These are phyloP conservation scores for Trichoderma sp. DNA, from an alignment of 2,329 filamentous ascomycete species.

Conservation along the genomic window DNA sequence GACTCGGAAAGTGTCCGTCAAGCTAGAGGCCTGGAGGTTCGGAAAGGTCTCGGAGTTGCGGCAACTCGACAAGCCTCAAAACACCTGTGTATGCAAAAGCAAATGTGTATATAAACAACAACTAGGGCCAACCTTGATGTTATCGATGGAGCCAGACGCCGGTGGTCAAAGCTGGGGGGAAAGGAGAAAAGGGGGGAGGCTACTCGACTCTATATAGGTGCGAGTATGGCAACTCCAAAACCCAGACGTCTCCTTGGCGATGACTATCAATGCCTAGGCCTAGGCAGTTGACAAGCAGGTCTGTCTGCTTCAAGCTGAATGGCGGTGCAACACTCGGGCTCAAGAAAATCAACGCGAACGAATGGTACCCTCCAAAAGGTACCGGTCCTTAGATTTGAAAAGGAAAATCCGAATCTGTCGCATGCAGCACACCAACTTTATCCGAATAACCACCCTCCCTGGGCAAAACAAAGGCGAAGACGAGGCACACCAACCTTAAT, in stretches of 20 bases:
- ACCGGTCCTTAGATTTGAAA: conserved; percentile 4
- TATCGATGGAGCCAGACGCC: neutral
- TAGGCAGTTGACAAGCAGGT: neutral
- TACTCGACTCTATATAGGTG: conserved; percentile 13
- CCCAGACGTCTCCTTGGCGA: conserved; percentile 1
- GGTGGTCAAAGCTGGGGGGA: neutral
- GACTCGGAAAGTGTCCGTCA: conserved; percentile 2
- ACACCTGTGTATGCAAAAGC: neutral
- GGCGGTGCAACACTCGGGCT: conserved; percentile 9
- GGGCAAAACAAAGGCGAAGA: neutral
- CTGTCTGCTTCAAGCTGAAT: conserved; percentile 5
- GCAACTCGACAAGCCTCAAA: conserved; percentile 11
- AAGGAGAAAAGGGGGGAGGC: neutral
- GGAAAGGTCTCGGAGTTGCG: conserved; percentile 15
- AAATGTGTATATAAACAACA: neutral
- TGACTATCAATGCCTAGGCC: neutral
- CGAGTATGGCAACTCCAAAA: conserved; percentile 1
- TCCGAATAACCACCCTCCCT: conserved; percentile 7
- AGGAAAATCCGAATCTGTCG: conserved; percentile 1
- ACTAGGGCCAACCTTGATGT: neutral
- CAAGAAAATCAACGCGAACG: conserved; percentile 13
- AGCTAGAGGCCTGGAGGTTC: conserved; percentile 9
- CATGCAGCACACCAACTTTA: conserved; percentile 19
- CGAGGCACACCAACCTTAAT: conserved; percentile 15
- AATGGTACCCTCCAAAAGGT: conserved; percentile 9